These are phyloP conservation scores for Helianthus tuberosus DNA, from an alignment of 129 eudicot species.

Conservation along the genomic window DNA sequence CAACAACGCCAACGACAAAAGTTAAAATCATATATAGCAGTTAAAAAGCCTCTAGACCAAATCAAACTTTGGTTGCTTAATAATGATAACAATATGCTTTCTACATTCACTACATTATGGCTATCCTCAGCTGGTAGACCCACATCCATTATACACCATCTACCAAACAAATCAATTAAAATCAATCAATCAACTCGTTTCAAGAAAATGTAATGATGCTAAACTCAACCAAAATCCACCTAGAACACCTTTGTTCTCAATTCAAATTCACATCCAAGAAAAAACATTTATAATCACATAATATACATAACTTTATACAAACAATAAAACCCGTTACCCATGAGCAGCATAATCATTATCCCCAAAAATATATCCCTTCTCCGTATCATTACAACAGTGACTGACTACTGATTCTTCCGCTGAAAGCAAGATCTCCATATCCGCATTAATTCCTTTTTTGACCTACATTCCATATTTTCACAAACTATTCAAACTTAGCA, in stretches of 20 bases:
- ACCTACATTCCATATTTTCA: constrained; percentile 52
- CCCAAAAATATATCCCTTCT: constrained; percentile 43
- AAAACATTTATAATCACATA: constrained; percentile 8
- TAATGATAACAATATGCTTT: too few species aligned
- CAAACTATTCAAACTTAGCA: constrained; percentile 25
- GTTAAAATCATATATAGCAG: too few species aligned
- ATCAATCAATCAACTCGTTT: constrained; percentile 2
- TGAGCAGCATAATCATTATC: constrained; percentile 53
- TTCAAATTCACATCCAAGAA: neutral
- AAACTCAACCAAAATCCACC: neutral
- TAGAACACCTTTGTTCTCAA: neutral
- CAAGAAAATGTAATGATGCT: neutral
- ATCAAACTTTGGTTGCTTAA: too few species aligned
- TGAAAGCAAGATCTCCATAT: constrained; percentile 54
- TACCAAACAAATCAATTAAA: neutral
- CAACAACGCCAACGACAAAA: too few species aligned
- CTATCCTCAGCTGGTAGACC: too few species aligned
- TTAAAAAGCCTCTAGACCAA: too few species aligned
- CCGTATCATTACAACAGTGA: constrained; percentile 39
- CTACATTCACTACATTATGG: too few species aligned
- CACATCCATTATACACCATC: constrained; percentile 23
- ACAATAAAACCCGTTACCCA: constrained; percentile 38
- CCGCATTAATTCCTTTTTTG: constrained; percentile 56
- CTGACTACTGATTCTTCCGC: constrained; percentile 54
- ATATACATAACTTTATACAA: neutral